Conservation (phyloP, 73 alveolate genomes). For the Uronychia binucleata region DNA sequence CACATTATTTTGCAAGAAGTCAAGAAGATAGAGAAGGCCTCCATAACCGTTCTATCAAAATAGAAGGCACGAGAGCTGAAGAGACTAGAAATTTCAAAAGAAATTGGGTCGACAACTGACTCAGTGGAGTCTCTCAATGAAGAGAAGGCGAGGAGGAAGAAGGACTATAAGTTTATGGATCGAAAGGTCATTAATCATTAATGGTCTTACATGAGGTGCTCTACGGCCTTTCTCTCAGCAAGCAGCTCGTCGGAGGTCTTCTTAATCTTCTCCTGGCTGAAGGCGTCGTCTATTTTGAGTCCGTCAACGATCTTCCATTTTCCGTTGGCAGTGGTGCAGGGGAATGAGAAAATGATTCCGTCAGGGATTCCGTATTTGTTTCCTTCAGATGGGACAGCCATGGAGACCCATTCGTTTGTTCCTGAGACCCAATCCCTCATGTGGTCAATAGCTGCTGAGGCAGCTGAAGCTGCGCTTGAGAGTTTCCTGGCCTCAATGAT, state of each 20-base stretch:
- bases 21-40: too few relatives aligned
- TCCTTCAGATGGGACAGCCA: slow-evolving; percentile 93
- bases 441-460: slow-evolving; percentile 97
- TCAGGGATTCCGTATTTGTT: slow-evolving; percentile 83
- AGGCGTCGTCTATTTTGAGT: slow-evolving; percentile 70
- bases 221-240: slow-evolving; percentile 80
- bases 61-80: too few relatives aligned
- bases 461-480: slow-evolving; percentile 98
- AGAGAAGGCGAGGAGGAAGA: too few relatives aligned
- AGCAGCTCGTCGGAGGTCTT: slow-evolving; percentile 78
- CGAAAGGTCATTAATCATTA: too few relatives aligned
- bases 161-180: too few relatives aligned
- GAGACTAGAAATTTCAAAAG: too few relatives aligned
- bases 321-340: slow-evolving; percentile 77
- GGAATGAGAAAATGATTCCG: slow-evolving; percentile 92
- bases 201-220: slow-evolving; percentile 39
- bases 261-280: slow-evolving; percentile 64
- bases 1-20: too few relatives aligned
- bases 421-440: slow-evolving; percentile 98
- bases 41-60: too few relatives aligned
- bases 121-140: too few relatives aligned
- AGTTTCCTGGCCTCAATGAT: slow-evolving; percentile 91
- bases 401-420: slow-evolving; percentile 83
- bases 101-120: too few relatives aligned
- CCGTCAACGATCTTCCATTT: slow-evolving; percentile 78